phyloP scores from a whole-genome alignment of 148 eudicot species.

The Rhododendron griersonianum region DNA sequence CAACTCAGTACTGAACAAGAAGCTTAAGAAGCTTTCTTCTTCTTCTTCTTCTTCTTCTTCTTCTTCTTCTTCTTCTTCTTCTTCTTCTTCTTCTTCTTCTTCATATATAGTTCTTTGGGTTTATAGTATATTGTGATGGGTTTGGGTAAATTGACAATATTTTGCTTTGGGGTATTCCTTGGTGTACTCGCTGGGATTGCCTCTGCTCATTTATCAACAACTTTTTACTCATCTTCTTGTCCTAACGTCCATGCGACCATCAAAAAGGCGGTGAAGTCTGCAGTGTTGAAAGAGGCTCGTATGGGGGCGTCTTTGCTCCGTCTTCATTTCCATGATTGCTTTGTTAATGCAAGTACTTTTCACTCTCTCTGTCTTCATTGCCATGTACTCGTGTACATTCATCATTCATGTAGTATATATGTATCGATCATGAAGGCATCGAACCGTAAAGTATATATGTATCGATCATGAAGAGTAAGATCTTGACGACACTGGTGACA shows the following conservation, averaged over 20 bases:
- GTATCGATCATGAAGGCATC: too few species aligned
- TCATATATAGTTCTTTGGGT: background rate
- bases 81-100: background rate
- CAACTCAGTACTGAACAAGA: background rate
- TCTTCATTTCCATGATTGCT: slow-evolving; percentile 16
- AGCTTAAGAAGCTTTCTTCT: background rate
- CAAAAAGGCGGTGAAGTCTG: slow-evolving; percentile 35
- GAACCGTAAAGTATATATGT: too few species aligned
- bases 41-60: background rate
- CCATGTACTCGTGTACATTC: background rate
- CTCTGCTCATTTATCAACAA: background rate
- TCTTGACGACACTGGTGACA: too few species aligned
- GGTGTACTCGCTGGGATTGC: background rate
- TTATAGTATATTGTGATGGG: background rate
- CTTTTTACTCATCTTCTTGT: slow-evolving; percentile 16
- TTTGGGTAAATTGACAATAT: background rate
- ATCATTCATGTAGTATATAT: too few species aligned
- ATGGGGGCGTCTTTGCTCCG: slow-evolving; percentile 37
- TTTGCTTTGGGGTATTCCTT: background rate
- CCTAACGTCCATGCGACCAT: slow-evolving; percentile 43
- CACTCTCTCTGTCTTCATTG: background rate
- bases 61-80: background rate
- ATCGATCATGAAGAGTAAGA: too few species aligned
- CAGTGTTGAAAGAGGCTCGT: slow-evolving; percentile 45
- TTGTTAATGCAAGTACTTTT: slow-evolving; percentile 33